Evolutionary conservation across 2,329 filamentous ascomycete genomes (phyloP).

Genomic region (Cytospora leucostoma): DNA sequence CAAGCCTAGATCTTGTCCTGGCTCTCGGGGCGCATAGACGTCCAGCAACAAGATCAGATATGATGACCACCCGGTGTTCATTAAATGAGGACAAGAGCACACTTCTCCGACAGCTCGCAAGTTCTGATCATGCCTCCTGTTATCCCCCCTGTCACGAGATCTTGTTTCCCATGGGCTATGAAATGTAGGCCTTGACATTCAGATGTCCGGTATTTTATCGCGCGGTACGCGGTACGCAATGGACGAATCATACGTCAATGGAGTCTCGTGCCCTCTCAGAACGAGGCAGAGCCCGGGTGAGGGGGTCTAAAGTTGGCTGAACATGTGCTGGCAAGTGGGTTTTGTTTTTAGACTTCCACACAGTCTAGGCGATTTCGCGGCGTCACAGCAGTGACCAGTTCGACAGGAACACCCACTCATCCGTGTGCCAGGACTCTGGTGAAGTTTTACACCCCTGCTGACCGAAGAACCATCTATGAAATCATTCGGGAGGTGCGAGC

Average conservation of each 20-base stretch:
- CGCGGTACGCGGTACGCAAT: not conserved
- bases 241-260: not conserved
- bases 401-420: too few species aligned
- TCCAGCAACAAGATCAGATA: not conserved
- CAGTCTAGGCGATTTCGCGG: too few species aligned
- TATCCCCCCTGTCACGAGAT: not conserved
- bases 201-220: not conserved
- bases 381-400: too few species aligned
- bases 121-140: not conserved
- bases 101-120: not conserved
- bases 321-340: not conserved
- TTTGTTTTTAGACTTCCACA: not conserved
- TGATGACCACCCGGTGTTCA: not conserved
- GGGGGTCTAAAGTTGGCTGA: not conserved
- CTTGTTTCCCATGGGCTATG: not conserved
- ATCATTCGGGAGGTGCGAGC: too few species aligned
- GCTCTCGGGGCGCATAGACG: not conserved
- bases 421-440: too few species aligned
- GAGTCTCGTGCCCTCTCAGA: not conserved
- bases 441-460: too few species aligned
- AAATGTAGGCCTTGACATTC: not conserved
- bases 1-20: not conserved
- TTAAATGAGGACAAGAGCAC: not conserved
- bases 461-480: too few species aligned
- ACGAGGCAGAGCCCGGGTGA: not conserved